phyloP scores from a whole-genome alignment of 2,329 filamentous ascomycete genomes.

The Ophiostoma sp. region DNA sequence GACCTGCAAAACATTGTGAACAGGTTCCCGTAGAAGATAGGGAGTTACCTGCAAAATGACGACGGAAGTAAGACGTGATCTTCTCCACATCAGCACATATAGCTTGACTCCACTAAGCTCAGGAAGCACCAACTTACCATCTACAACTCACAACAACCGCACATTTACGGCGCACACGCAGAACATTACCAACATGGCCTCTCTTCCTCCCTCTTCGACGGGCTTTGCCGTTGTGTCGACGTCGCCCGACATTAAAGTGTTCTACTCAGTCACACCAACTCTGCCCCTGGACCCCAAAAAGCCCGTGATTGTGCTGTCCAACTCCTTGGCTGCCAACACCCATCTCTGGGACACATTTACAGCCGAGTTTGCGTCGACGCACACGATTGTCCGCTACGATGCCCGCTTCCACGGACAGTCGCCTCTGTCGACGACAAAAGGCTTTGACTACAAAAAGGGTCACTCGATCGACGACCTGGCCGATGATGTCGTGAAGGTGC shows the following conservation, averaged over 20 bases:
- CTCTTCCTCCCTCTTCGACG: background rate
- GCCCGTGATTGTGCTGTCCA: slow-evolving; percentile 20
- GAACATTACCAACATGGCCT: background rate
- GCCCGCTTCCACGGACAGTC: slow-evolving; percentile 23
- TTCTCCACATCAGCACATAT: background rate
- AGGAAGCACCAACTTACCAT: background rate
- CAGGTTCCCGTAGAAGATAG: background rate
- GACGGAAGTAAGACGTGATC: background rate
- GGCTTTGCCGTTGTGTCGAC: slow-evolving; percentile 23
- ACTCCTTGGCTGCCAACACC: slow-evolving; percentile 12
- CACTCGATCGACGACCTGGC: slow-evolving; percentile 21
- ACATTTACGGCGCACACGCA: background rate
- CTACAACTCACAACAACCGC: background rate
- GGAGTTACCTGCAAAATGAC: too few relatives aligned
- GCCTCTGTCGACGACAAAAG: slow-evolving; percentile 16
- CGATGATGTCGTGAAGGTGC: slow-evolving; percentile 18
- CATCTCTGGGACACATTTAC: slow-evolving; percentile 21
- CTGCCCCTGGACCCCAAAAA: slow-evolving; percentile 19
- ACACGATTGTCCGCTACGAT: slow-evolving; percentile 25
- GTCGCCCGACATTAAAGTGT: slow-evolving; percentile 23
- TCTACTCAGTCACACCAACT: slow-evolving; percentile 19
- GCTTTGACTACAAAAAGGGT: background rate
- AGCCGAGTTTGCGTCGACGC: slow-evolving; percentile 22
- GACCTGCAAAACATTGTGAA: background rate
- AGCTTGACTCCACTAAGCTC: too few relatives aligned